Evolutionary conservation across 2,329 filamentous ascomycete species (phyloP), one percentile per base, ranked within the genome.

Genomic region (Neonectria sp.): DNA sequence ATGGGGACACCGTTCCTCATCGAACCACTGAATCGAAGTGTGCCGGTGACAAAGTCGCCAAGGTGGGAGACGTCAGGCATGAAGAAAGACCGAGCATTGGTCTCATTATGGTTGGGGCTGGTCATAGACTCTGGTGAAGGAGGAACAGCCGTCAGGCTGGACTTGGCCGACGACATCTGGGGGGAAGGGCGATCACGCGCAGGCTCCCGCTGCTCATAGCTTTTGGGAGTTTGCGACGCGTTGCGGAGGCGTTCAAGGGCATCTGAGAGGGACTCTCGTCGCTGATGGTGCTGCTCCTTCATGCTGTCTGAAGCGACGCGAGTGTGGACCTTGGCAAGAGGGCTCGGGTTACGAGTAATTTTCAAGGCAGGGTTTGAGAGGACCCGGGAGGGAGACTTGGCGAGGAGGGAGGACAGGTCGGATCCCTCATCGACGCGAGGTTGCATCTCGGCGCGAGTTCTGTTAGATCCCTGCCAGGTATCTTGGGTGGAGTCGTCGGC

Each of bases 21-120:
- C 6, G 85, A 82, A 48, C 85, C 83, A 65, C 79, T 86, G 68
- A 88, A 86, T 65, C 82, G 83, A 49, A 89, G 82, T 21, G 84
- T 86, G 6, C 87, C 87, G 2, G 87, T 87, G 7, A 89, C 84
- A 68, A 89, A 88, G 73, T 89, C 87, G 46, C 86, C 85, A n/a
- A 89, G 82, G 66, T 89, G 84, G 3, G 84, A 84, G 21, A 89
- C 82, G 56, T 86, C 83, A 3, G 87, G 87, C 74, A 89, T 78
- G 75, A 87, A 85, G 73, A 89, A 88, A 3, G 87, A 88, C 11
- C 84, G 84, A 12, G 75, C 82, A 25, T 86, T 86, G 25, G 83
- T 82, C 68, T 82, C 76, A 68, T 82, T 76, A 51, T 79, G 73
- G 43, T 73, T 70, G 1, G 80, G 80, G 63, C 77, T 82, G 5